Base-by-base conservation (phyloP, 225 moss, liverwort and hornwort genomes). In the Pseudoscleropodium purum region DNA sequence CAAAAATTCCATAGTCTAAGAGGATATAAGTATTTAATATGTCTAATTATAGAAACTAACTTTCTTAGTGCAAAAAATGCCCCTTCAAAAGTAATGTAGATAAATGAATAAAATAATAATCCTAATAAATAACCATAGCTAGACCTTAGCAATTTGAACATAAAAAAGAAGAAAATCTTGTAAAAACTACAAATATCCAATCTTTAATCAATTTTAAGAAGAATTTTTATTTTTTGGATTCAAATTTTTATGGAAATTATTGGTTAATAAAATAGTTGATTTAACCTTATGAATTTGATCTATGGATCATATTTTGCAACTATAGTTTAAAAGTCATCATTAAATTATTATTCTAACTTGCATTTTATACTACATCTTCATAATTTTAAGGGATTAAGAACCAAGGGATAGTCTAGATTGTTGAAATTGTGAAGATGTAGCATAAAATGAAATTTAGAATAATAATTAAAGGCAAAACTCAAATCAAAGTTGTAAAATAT, bases 1-100 rank as follows among this genome's bases (percentile, higher is more conserved):
- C 21, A 76, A 51, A 31, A 34, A 51, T 51, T 52, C 21, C 0
- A 21, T 51, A 76, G 8, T 51, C 21, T 3, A 23, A 21, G 1
- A 6, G 1, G 0, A 43, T 51, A 34, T 51, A 21, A 51, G 1
- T 24, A 24, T 33, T 21, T 0, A 20, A 0, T 23, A 14, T 14
- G 5, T 34, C 0, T 21, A 1, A 77, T 12, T 0, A 34, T 1
- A 8, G 0, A 52, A 52, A 52, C 13, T 52, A 56, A 15, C 0
- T 16, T 37, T 25, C 10, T 56, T 37, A 15, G 2, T 26, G n/a
- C 2, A 15, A 37, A 54, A 45, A 25, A 37, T 25, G 0, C 3
- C 2, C 24, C 56, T 79, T 56, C 15, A 16, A 56, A 52, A 56
- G 37, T 6, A 15, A 37, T 21, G 6, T 10, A 36, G 9, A 25